Percentiles rank a stretch among this genome's conserved stretches.
Conservation (phyloP, 345 rosid genomes). For the Anastatica hierochuntica region DNA sequence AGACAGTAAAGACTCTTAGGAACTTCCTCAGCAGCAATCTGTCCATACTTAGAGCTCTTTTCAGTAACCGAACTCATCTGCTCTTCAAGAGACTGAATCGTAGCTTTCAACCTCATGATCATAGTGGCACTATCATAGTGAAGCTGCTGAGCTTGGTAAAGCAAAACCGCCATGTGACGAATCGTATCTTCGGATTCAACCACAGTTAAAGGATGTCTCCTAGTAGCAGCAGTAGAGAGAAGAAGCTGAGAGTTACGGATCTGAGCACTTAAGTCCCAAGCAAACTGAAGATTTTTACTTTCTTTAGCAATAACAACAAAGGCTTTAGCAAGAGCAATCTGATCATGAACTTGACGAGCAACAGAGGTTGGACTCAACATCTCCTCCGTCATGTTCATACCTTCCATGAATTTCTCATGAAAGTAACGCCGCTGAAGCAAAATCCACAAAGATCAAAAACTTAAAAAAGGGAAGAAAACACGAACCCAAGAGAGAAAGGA, state of each 20-base stretch:
- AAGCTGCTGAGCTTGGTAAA: not conserved
- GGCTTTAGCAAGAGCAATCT: not conserved
- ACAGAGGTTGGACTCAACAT: slow-evolving; percentile 66
- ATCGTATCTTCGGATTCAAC: not conserved
- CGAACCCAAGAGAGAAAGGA: too few relatives aligned
- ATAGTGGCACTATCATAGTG: not conserved
- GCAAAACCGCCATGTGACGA: not conserved
- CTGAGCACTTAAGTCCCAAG: not conserved
- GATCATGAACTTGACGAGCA: slow-evolving; percentile 48
- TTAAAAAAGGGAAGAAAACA: not conserved
- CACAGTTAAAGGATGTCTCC: not conserved
- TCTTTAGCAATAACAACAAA: not conserved
- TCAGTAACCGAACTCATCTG: not conserved
- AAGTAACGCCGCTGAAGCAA: slow-evolving; percentile 36
- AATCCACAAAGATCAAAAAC: not conserved
- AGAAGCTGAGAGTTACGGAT: not conserved
- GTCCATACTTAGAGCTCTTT: not conserved
- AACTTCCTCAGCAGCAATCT: not conserved
- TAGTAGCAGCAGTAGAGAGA: not conserved
- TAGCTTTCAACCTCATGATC: not conserved
- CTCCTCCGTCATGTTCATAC: slow-evolving; percentile 73
- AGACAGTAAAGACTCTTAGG: not conserved
- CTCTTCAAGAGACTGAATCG: not conserved
- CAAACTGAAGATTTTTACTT: not conserved
- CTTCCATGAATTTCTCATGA: slow-evolving; percentile 49